phyloP scores from a whole-genome alignment of 768 basidiomycete species.

The Guyanaporus albipodus region DNA sequence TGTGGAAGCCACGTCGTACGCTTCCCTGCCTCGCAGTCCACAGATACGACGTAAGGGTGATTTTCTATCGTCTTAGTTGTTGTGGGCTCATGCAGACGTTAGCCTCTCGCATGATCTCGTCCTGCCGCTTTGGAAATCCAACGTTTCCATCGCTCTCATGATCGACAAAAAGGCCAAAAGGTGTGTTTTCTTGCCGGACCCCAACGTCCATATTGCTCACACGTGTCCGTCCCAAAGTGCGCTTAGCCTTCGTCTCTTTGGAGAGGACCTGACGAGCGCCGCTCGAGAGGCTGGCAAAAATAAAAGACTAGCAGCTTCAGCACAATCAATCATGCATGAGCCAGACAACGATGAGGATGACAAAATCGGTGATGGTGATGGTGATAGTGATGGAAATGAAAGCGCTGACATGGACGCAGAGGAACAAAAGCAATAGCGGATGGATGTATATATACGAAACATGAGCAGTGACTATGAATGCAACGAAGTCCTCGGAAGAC shows the following conservation, averaged over 20 bases:
- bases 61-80: background rate
- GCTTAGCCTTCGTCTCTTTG: slow-evolving; percentile 81
- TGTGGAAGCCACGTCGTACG: slow-evolving; percentile 70
- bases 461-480: slow-evolving; percentile 9
- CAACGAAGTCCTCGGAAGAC: background rate
- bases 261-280: slow-evolving; percentile 64
- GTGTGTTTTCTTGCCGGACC: slow-evolving; percentile 40
- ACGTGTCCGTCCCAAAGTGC: slow-evolving; percentile 48
- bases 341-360: slow-evolving; percentile 5
- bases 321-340: too few species aligned
- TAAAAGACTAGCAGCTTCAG: slow-evolving; percentile 7
- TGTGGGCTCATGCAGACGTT: background rate
- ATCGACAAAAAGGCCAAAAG: slow-evolving; percentile 96
- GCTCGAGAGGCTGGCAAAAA: slow-evolving; percentile 37
- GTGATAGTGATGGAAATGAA: background rate
- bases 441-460: slow-evolving; percentile 10
- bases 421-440: slow-evolving; percentile 5
- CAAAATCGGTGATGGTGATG: too few species aligned
- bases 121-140: slow-evolving; percentile 97
- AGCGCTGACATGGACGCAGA: slow-evolving; percentile 12
- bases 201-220: background rate
- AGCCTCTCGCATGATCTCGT: slow-evolving; percentile 76
- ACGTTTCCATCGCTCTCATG: slow-evolving; percentile 84
- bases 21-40: slow-evolving; percentile 53
- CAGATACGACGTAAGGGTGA: slow-evolving; percentile 54